Percentiles rank a stretch among this genome's conserved stretches.
Evolutionary conservation across 805 yeast species (phyloP).

Genomic region (Blastobotrys robertii): DNA sequence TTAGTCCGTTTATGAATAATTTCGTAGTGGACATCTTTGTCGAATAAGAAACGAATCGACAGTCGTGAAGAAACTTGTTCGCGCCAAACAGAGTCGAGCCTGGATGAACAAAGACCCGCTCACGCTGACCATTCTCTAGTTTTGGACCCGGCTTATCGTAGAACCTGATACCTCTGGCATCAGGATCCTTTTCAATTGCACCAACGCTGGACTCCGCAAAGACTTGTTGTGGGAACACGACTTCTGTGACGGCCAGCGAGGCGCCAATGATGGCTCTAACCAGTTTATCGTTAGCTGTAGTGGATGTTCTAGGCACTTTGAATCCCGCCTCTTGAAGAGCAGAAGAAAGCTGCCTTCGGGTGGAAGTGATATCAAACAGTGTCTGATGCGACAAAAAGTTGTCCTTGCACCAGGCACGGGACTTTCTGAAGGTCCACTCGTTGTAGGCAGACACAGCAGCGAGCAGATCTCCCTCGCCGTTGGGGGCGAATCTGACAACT

Average conservation of each 20-base stretch:
- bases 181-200: constrained; percentile 77
- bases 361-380: constrained; percentile 60
- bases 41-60: constrained; percentile 54
- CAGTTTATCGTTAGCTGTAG: constrained; percentile 38
- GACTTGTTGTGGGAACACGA: constrained; percentile 74
- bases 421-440: constrained; percentile 35
- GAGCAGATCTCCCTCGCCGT: constrained; percentile 65
- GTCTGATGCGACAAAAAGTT: constrained; percentile 54
- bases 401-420: constrained; percentile 40
- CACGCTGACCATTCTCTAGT: constrained; percentile 34
- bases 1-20: constrained; percentile 60
- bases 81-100: constrained; percentile 62
- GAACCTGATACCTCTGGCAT: constrained; percentile 58
- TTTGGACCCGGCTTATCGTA: constrained; percentile 46
- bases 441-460: constrained; percentile 53
- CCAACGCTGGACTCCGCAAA: constrained; percentile 64
- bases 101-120: constrained; percentile 76
- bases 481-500: constrained; percentile 22
- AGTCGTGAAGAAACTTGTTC: constrained; percentile 28
- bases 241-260: constrained; percentile 66
- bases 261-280: constrained; percentile 67
- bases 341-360: constrained; percentile 59
- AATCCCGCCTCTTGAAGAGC: constrained; percentile 74
- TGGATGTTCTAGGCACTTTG: constrained; percentile 48
- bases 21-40: constrained; percentile 49